phyloP scores from a whole-genome alignment of 768 basidiomycete species.

The Asterophora parasitica region DNA sequence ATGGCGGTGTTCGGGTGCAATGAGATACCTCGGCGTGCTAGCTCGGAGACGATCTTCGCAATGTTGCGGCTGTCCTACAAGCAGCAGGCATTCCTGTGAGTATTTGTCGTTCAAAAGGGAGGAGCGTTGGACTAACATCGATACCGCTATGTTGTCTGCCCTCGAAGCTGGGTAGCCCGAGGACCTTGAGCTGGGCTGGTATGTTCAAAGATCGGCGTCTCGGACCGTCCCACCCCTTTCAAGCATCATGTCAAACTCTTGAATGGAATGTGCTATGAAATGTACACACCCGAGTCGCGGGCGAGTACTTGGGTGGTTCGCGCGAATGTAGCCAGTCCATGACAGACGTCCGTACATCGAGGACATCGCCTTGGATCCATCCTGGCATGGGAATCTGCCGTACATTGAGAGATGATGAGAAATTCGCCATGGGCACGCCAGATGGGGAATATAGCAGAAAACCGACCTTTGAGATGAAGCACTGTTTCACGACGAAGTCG shows the following conservation, averaged over 20 bases:
- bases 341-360: constrained; percentile 69
- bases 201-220: constrained; percentile 54
- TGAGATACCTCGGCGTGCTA: constrained; percentile 63
- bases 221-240: constrained; percentile 23
- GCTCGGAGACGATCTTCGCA: constrained; percentile 71
- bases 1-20: constrained; percentile 74
- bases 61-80: constrained; percentile 86
- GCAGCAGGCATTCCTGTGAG: constrained; percentile 10
- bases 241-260: constrained; percentile 1
- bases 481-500: constrained; percentile 87
- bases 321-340: constrained; percentile 37
- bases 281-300: constrained; percentile 17
- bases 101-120: constrained; percentile 12
- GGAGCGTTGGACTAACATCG: constrained; percentile 56
- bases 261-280: constrained; percentile 2
- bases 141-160: constrained; percentile 88
- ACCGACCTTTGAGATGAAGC: constrained; percentile 75
- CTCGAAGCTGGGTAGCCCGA: constrained; percentile 70
- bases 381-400: constrained; percentile 58
- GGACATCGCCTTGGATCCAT: constrained; percentile 69
- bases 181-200: constrained; percentile 64
- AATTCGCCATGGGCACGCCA: constrained; percentile 1
- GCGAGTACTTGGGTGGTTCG: constrained; percentile 15
- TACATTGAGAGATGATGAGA: background rate
- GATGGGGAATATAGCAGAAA: background rate